Evolutionary conservation across 2,329 filamentous ascomycete genomes (phyloP), one percentile per base, ranked within the genome.

Genomic region (Pleomassaria siparia): DNA sequence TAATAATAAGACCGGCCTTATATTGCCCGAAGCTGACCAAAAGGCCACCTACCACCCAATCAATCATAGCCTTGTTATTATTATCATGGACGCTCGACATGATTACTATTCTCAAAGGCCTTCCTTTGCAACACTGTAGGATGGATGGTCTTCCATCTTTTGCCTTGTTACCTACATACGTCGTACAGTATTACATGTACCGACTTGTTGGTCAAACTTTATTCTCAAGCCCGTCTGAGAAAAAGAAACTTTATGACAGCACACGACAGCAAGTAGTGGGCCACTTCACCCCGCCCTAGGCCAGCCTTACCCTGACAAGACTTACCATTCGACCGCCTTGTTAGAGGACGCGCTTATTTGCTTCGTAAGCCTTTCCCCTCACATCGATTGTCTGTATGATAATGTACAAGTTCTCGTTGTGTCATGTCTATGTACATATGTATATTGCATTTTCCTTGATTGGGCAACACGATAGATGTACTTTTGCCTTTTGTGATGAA

Each of bases 1-100:
- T 67, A n/a, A n/a, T n/a, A n/a, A n/a, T n/a, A 57, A 69, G 62
- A 68, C 54, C 59, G 65, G 66, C 58, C 49, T 45, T 49, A 43
- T 44, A 46, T 41, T 42, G 43, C 54, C 63, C 61, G 63, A 62
- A 57, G 64, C 62, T 67, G 62, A 63, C 56, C 54, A 52, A 48
- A n/a, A n/a, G n/a, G n/a, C n/a, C 46, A 13, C 15, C 28, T 47
- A 25, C 35, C 44, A 26, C 28, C 40, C 35, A 43, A 53, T 43
- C 29, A 39, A 39, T 26, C 16, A 24, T 39, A 54, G 49, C 46
- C 44, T 55, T 45, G 41, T 47, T 43, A n/a, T n/a, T n/a, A n/a
- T n/a, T n/a, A n/a, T n/a, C n/a, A n/a, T n/a, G n/a, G n/a, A n/a
- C n/a, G n/a, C n/a, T n/a, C n/a, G n/a, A n/a, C n/a, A n/a, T n/a